phyloP scores from a whole-genome alignment of 257 asterid genomes.

The Lantana camara region DNA sequence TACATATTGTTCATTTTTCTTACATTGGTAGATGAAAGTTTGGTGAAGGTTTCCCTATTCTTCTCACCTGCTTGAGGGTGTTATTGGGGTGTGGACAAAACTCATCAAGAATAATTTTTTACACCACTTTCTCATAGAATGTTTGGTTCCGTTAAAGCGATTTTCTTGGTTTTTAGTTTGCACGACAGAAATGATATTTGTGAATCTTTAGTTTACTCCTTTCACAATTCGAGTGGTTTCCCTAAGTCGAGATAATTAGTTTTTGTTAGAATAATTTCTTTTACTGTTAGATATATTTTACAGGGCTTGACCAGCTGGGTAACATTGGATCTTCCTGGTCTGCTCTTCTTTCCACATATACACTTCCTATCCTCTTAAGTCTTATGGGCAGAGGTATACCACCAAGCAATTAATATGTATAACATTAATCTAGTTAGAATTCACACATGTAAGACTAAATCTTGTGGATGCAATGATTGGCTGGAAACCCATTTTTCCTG shows the following conservation, averaged over 20 bases:
- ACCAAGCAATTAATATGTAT: constrained; percentile 66
- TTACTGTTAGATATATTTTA: constrained; percentile 1
- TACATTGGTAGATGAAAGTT: not conserved
- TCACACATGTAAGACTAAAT: not conserved
- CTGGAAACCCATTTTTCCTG: constrained; percentile 4
- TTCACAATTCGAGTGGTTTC: constrained; percentile 19
- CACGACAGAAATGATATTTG: constrained; percentile 1
- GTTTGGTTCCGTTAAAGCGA: constrained; percentile 24
- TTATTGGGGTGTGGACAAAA: not conserved
- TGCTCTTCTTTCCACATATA: constrained; percentile 88
- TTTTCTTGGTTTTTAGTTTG: not conserved
- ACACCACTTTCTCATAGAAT: constrained; percentile 11
- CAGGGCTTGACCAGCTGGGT: constrained; percentile 72
- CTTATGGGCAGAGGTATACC: constrained; percentile 96
- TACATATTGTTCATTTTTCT: not conserved
- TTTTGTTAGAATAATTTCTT: constrained; percentile 7
- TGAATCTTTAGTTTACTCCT: constrained; percentile 14
- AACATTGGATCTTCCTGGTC: constrained; percentile 85
- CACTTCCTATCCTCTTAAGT: constrained; percentile 91
- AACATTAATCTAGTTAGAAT: constrained; percentile 20
- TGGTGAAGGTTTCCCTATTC: not conserved
- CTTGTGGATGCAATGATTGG: constrained; percentile 12
- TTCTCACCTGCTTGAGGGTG: constrained; percentile 15
- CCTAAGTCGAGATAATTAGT: constrained; percentile 8
- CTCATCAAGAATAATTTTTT: constrained; percentile 6